These are phyloP conservation scores for Carallia pectinifolia DNA, from an alignment of 345 rosid species.

Conservation along the genomic window DNA sequence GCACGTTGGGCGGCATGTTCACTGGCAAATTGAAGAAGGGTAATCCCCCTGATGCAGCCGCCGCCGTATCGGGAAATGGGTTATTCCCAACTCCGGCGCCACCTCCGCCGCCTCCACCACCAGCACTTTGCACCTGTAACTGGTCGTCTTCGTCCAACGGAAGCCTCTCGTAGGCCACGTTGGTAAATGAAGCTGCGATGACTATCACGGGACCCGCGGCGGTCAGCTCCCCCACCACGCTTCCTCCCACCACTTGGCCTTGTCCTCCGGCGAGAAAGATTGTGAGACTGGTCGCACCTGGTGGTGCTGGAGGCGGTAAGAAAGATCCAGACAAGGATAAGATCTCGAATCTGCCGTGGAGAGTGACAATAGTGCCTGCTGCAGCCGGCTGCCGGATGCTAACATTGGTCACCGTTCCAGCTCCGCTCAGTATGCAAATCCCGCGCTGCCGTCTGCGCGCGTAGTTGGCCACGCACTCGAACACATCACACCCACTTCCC, in stretches of 20 bases:
- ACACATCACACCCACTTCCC: slow-evolving; percentile 83
- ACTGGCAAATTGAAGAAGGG: slow-evolving; percentile 89
- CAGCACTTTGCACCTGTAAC: slow-evolving; percentile 54
- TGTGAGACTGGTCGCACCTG: slow-evolving; percentile 87
- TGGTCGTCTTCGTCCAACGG: slow-evolving; percentile 90
- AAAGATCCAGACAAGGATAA: slow-evolving; percentile 86
- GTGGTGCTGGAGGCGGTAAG: slow-evolving; percentile 95
- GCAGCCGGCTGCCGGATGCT: slow-evolving; percentile 87
- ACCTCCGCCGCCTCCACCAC: slow-evolving; percentile 33
- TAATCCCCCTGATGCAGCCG: slow-evolving; percentile 50
- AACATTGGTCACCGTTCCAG: slow-evolving; percentile 88
- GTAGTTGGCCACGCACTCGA: slow-evolving; percentile 82
- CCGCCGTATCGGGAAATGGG: slow-evolving; percentile 45
- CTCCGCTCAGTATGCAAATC: slow-evolving; percentile 80
- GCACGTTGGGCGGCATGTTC: slow-evolving; percentile 64
- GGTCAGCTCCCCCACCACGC: slow-evolving; percentile 84
- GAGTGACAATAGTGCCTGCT: slow-evolving; percentile 68
- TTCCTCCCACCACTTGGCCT: slow-evolving; percentile 95
- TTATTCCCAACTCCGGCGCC: slow-evolving; percentile 34
- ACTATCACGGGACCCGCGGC: slow-evolving; percentile 95
- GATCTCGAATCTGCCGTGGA: slow-evolving; percentile 92
- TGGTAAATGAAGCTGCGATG: slow-evolving; percentile 85
- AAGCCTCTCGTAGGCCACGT: slow-evolving; percentile 89
- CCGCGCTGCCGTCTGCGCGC: slow-evolving; percentile 91
- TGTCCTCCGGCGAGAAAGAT: slow-evolving; percentile 83